Evolutionary conservation across 257 asterid species (phyloP).

Genomic region (Solanum etuberosum): DNA sequence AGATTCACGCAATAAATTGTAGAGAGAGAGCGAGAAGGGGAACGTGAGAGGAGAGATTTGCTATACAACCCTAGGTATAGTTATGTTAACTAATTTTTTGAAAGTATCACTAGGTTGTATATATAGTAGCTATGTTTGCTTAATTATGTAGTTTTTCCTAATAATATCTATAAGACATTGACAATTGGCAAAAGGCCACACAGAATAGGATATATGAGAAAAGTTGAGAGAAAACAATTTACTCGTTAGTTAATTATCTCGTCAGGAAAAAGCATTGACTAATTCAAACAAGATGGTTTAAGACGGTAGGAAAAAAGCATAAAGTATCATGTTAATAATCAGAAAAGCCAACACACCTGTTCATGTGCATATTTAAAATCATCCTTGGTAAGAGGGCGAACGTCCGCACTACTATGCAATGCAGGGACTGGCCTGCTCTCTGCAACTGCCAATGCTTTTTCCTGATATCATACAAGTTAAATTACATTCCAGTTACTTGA

Average conservation of each 20-base stretch:
- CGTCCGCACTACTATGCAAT: slow-evolving; percentile 46
- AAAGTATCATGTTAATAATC: neutral
- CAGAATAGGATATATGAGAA: neutral
- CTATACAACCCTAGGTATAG: neutral
- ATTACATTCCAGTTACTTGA: neutral
- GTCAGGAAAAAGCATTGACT: neutral
- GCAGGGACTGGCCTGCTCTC: slow-evolving; percentile 57
- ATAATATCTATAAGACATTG: neutral
- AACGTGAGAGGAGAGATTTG: neutral
- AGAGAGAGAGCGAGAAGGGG: neutral
- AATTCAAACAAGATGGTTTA: neutral
- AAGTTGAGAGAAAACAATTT: neutral
- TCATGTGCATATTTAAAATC: slow-evolving; percentile 84
- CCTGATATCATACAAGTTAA: slow-evolving; percentile 28
- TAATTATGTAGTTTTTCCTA: neutral
- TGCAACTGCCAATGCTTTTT: slow-evolving; percentile 44
- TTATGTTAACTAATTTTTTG: neutral
- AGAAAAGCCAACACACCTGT: slow-evolving; percentile 40
- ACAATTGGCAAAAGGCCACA: neutral
- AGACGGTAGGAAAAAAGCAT: neutral
- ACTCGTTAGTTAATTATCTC: neutral
- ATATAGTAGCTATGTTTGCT: neutral
- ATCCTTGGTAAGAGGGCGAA: slow-evolving; percentile 52
- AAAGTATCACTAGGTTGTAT: neutral
- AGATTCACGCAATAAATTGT: neutral